phyloP scores from a whole-genome alignment of 1,284 basidiomycete genomes.

The Trametes hirsuta region DNA sequence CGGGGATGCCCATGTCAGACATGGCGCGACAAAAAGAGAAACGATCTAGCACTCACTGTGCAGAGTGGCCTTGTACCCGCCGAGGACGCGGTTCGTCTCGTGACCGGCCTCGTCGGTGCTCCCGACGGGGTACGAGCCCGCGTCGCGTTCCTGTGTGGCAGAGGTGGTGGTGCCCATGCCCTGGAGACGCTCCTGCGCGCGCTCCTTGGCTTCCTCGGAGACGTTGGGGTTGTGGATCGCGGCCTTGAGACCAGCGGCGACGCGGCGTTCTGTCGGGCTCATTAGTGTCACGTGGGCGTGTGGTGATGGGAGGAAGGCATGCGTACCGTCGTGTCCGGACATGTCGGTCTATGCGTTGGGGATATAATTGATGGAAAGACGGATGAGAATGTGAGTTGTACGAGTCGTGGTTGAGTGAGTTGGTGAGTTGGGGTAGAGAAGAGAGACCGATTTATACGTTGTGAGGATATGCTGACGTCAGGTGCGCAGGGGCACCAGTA shows the following conservation, averaged over 20 bases:
- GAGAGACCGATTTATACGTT: not conserved
- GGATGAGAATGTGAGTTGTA: not conserved
- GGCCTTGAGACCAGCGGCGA: conserved; percentile 59
- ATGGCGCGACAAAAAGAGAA: not conserved
- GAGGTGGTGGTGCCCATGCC: conserved; percentile 37
- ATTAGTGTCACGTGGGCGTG: conserved; percentile 3
- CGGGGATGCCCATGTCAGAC: not conserved
- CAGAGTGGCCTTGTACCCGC: conserved; percentile 58
- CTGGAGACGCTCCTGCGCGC: conserved; percentile 48
- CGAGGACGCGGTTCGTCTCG: conserved; percentile 39
- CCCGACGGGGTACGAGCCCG: conserved; percentile 1
- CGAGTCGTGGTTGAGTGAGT: not conserved
- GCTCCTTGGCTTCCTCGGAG: conserved; percentile 51
- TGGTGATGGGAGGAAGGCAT: not conserved
- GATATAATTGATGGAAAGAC: not conserved
- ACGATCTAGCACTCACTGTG: conserved; percentile 39
- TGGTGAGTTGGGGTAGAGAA: not conserved
- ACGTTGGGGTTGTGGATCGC: conserved; percentile 56
- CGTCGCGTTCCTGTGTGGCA: not conserved
- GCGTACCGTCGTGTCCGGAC: conserved; percentile 17
- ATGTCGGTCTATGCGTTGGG: conserved; percentile 1
- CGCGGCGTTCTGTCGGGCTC: conserved; percentile 38
- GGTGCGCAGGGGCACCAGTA: not conserved
- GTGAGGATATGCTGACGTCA: not conserved
- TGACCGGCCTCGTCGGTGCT: conserved; percentile 22